Base-by-base conservation (phyloP, 805 yeast species). In the Myxozyma vanderwaltii region DNA sequence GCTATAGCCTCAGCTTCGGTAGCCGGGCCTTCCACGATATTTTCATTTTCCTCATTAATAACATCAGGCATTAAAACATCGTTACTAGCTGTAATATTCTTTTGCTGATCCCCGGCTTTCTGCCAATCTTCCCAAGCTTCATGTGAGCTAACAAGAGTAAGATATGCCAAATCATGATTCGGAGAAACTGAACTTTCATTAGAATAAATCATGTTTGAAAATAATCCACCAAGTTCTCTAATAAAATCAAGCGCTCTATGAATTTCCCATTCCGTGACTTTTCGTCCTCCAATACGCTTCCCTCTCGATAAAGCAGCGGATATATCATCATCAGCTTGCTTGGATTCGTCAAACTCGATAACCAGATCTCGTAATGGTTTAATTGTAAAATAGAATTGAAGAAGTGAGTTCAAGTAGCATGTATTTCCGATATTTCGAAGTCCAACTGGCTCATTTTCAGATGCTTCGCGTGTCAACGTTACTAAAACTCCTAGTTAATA, bases 381-480 rank as follows among this genome's bases (percentile, higher is more conserved):
- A 46, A 94, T 82, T 5, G 90, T 87, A 75, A 91, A 94, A 72
- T 90, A 92, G 69, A 87, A 92, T 70, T 92, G 99, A 43, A 92
- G 75, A 50, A 94, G 77, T 0, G 98, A 92, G 71, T 94, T 92
- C 72, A 94, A 77, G 67, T 91, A 91, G 73, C 99, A 94, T 0
- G 99, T 92, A 71, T 94, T 94, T 24, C 99, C 99, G 63, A 91
- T 91, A 70, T 94, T 94, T 72, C 87, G 89, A 69, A 94, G 78
- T 0, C 99, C 99, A 2, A 90, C 89, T 0, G 99, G 99, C 82
- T 39, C 41, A 1, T 38, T 83, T 19, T 74, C 73, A 1, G 78
- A 76, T 10, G 71, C 59, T 62, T 78, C 75, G 65, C 51, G 51
- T 23, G 19, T 40, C 4, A 27, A 36, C 19, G 15, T 49, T 35